Base-by-base conservation (phyloP, 106 monocot genomes). In the Acanthochlamys bracteata region DNA sequence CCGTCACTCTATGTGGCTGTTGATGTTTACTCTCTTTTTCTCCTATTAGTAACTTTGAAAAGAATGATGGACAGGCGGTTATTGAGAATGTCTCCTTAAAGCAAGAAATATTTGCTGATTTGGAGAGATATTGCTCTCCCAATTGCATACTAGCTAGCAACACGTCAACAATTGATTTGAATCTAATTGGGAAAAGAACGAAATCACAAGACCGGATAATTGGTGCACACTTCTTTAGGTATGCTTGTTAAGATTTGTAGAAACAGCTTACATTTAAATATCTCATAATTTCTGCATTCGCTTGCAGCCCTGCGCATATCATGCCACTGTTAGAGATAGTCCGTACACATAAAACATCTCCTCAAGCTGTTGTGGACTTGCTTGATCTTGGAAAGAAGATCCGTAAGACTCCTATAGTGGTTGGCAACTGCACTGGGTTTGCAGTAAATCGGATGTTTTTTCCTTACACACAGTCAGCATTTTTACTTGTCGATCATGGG, bases 381-480 rank as follows among this genome's bases (percentile, higher is more conserved):
- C 76, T 96, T 42, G 88, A 88, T 76, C 62, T 96, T 71, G 96
- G 84, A 12, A 96, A 88, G 67, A 91, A 77, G 57, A 96, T 96
- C 52, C 84, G 77, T 21, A 96, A 96, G 75, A 96, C 96, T 0
- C 84, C 96, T 20, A 65, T 88, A 55, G 90, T 96, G 14, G 96
- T 96, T 42, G 96, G 90, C 61, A 91, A 84, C 57, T 96, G 96
- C 41, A 96, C 96, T 27, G 96, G 96, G 24, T 96, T 96, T 83
- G 96, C 96, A 27, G 96, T 96, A 53, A 96, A 96, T 55, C 69
- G 96, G 20, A 96, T 91, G 90, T 96, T 96, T 78, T 96, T 96
- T 73, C 96, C 96, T 55, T 96, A 96, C 64, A 80, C 84, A 25
- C 88, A 91, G 73, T 80, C 90, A 51, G 90, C 96, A 14, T 60